phyloP scores from a whole-genome alignment of 225 moss, liverwort and hornwort species.

The Lunularia cruciata region DNA sequence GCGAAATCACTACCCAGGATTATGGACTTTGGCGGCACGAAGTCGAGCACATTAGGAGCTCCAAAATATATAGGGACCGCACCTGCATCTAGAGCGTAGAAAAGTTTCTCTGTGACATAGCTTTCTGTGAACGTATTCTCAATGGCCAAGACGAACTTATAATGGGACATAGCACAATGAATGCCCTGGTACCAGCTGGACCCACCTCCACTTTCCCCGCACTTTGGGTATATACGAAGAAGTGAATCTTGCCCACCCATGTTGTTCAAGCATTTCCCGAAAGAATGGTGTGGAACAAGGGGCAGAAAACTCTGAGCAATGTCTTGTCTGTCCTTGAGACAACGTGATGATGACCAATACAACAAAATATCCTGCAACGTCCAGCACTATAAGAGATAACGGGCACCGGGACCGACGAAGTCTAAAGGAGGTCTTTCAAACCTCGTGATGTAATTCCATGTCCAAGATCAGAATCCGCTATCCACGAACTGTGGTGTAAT shows the following conservation, averaged over 20 bases:
- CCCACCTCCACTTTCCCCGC: conserved; percentile 34
- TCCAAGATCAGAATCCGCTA: no score
- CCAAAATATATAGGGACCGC: conserved; percentile 75
- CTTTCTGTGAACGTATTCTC: conserved; percentile 68
- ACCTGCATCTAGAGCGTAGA: conserved; percentile 60
- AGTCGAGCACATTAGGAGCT: conserved; percentile 65
- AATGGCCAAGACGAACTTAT: conserved; percentile 72
- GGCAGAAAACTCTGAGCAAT: conserved; percentile 44
- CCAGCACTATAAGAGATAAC: no score
- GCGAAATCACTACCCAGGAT: conserved; percentile 49
- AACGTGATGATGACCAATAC: conserved; percentile 80
- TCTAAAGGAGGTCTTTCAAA: no score
- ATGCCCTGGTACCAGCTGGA: conserved; percentile 44
- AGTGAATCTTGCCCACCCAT: conserved; percentile 46
- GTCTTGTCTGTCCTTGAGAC: conserved; percentile 44
- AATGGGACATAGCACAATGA: conserved; percentile 73
- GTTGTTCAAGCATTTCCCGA: conserved; percentile 72
- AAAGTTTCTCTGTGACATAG: conserved; percentile 74
- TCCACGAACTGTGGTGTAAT: no score
- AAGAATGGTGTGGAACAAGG: conserved; percentile 60
- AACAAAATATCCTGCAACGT: conserved; percentile 53
- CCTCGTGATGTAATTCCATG: neutral
- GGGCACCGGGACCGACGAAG: no score
- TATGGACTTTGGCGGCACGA: conserved; percentile 65
- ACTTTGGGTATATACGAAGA: conserved; percentile 51